These are phyloP conservation scores for Xylariales sp. DNA, from an alignment of 2,329 filamentous ascomycete genomes.

Conservation along the genomic window DNA sequence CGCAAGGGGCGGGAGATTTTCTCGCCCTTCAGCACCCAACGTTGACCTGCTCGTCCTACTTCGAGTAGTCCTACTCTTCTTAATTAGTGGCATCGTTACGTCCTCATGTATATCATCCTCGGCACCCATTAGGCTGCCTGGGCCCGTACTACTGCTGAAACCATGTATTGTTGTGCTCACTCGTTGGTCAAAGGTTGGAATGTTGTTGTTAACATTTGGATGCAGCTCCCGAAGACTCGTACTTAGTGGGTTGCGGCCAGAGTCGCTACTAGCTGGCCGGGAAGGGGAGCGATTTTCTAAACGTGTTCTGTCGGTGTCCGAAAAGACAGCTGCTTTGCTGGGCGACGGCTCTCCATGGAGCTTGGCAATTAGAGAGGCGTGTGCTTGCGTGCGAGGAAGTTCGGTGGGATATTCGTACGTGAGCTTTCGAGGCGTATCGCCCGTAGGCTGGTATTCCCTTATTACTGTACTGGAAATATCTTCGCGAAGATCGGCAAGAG, in stretches of 20 bases:
- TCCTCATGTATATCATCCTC: slow-evolving; percentile 49
- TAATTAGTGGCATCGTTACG: slow-evolving; percentile 59
- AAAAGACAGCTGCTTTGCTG: slow-evolving; percentile 56
- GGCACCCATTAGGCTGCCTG: slow-evolving; percentile 32
- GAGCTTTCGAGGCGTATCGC: slow-evolving; percentile 83
- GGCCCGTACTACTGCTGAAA: slow-evolving; percentile 39
- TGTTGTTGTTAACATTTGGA: slow-evolving; percentile 58
- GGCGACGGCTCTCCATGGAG: slow-evolving; percentile 52
- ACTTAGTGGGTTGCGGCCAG: slow-evolving; percentile 49
- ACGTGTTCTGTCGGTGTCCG: slow-evolving; percentile 51
- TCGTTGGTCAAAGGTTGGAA: slow-evolving; percentile 56
- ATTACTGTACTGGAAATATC: slow-evolving; percentile 74
- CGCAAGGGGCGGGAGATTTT: slow-evolving; percentile 60
- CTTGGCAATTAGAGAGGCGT: slow-evolving; percentile 58
- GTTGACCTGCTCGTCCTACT: slow-evolving; percentile 53
- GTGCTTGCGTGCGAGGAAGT: slow-evolving; percentile 77
- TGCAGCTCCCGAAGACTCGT: slow-evolving; percentile 68
- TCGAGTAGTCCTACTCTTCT: slow-evolving; percentile 56
- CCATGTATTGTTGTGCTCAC: slow-evolving; percentile 55
- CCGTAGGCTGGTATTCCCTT: slow-evolving; percentile 85
- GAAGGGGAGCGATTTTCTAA: slow-evolving; percentile 45
- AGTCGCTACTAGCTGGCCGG: slow-evolving; percentile 41
- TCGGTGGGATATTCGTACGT: slow-evolving; percentile 83
- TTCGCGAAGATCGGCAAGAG: slow-evolving; percentile 76
- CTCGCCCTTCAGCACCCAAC: slow-evolving; percentile 57